These are phyloP conservation scores for Diphasiastrum complanatum DNA, from an alignment of 83 land plant genomes.

Conservation along the genomic window DNA sequence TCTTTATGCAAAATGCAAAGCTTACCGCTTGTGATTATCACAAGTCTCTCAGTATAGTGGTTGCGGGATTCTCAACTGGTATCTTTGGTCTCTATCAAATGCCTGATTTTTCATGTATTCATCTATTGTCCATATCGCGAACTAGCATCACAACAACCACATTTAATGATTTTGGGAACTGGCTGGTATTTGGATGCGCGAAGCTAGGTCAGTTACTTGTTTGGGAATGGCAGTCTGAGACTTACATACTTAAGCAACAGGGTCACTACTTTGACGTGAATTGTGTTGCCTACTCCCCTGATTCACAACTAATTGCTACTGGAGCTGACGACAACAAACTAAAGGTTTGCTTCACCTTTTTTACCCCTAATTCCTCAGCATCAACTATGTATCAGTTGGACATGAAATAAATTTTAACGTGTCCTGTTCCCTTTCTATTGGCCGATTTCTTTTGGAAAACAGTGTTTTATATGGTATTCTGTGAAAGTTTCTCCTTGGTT, in stretches of 20 bases:
- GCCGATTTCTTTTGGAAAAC: too few relatives aligned
- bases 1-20: constrained; percentile 55
- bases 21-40: constrained; percentile 83
- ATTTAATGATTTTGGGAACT: constrained; percentile 77
- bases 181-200: constrained; percentile 94
- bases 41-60: constrained; percentile 54
- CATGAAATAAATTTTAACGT: too few relatives aligned
- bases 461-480: too few relatives aligned
- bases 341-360: constrained; percentile 45
- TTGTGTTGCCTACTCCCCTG: constrained; percentile 83
- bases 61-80: constrained; percentile 84
- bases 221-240: constrained; percentile 98
- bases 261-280: constrained; percentile 98
- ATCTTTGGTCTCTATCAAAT: constrained; percentile 89
- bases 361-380: not conserved
- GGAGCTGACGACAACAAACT: constrained; percentile 98
- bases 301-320: constrained; percentile 85
- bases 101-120: constrained; percentile 87
- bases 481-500: too few relatives aligned
- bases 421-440: too few relatives aligned
- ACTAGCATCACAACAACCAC: constrained; percentile 71
- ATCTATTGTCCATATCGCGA: constrained; percentile 79
- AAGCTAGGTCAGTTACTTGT: constrained; percentile 92
- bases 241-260: constrained; percentile 86
- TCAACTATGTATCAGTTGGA: not conserved